Base-by-base conservation (phyloP, 208 protist genomes). In the Angomonas desouzai region DNA sequence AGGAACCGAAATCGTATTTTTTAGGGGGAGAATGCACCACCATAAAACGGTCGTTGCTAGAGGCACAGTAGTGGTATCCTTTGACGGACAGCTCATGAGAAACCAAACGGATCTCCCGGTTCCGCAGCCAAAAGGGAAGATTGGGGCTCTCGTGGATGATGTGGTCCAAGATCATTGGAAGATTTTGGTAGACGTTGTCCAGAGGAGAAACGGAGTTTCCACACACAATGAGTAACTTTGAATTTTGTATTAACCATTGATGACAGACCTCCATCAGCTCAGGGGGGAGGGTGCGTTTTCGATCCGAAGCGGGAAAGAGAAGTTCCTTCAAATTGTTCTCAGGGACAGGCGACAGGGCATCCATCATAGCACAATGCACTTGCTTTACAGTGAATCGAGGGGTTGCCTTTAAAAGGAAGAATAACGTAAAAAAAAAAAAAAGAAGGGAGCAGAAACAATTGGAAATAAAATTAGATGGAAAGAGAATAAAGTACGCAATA, bases 61-160 rank as follows among this genome's bases (percentile, higher is more conserved):
- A 27, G 6, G 48, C 48, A 53, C 48, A 53, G 48, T 53, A 23
- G 23, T 27, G 48, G 23, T 53, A 57, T 11, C 51, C 51, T 25
- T 57, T 57, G n/a, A 11, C 28, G 10, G 23, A 11, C 23, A 57
- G 51, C 25, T 36, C 20, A 23, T 57, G 51, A 7, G 51, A 16
- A 3, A 57, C 51, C 51, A 57, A 29, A 25, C 28, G 51, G 9
- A 57, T 18, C 51, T 57, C n/a, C 13, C n/a, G 10, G 22, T 25
- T 28, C 23, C 25, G 23, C 20, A 16, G 16, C 27, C 3, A 16
- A 23, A 4, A 10, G 3, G 51, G 18, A 16, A 23, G 6, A 23
- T 28, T 9, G 48, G 6, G 6, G 36, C 36, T 40, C 36, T 40
- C 36, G 48, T 9, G 4, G 48, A 53, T 20, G 25, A 20, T 20